Conservation (phyloP, 768 basidiomycete species). For the Mycena crocata region DNA sequence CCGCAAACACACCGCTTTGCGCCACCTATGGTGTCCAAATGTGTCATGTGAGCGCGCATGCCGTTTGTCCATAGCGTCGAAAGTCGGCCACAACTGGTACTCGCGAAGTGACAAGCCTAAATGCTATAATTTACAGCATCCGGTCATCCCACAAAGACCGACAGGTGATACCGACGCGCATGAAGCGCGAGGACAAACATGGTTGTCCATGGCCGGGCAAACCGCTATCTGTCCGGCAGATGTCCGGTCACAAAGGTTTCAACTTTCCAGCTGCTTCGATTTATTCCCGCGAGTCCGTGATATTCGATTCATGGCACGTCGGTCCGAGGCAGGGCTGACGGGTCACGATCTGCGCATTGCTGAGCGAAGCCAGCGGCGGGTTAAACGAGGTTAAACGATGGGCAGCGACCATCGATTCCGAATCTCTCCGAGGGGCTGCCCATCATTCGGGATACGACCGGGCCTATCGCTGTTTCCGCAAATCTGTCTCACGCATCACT, state of each 20-base stretch:
- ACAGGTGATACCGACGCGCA: constrained; percentile 1
- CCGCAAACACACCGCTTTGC: constrained; percentile 31
- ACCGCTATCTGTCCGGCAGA: no score
- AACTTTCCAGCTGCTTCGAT: not conserved
- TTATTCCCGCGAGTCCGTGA: not conserved
- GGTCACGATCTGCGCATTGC: not conserved
- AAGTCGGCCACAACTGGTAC: not conserved
- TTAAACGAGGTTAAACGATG: no score
- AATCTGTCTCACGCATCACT: not conserved
- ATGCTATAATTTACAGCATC: not conserved
- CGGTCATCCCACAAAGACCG: constrained; percentile 9
- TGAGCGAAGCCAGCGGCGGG: not conserved
- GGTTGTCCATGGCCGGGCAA: no score
- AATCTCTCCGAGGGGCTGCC: no score
- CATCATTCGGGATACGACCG: no score
- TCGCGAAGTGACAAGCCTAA: not conserved
- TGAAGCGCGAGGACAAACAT: not conserved
- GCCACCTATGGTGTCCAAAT: constrained; percentile 5
- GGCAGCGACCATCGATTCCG: no score
- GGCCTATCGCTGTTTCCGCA: not conserved
- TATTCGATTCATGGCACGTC: not conserved
- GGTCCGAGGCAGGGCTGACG: constrained; percentile 22
- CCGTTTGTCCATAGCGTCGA: not conserved
- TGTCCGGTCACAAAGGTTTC: not conserved
- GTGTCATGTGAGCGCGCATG: constrained; percentile 14